A percentile compares a stretch with the other conserved stretches of the same genome.
Evolutionary conservation across 1,284 basidiomycete species (phyloP).

Genomic region (Rhodotorula sp.): DNA sequence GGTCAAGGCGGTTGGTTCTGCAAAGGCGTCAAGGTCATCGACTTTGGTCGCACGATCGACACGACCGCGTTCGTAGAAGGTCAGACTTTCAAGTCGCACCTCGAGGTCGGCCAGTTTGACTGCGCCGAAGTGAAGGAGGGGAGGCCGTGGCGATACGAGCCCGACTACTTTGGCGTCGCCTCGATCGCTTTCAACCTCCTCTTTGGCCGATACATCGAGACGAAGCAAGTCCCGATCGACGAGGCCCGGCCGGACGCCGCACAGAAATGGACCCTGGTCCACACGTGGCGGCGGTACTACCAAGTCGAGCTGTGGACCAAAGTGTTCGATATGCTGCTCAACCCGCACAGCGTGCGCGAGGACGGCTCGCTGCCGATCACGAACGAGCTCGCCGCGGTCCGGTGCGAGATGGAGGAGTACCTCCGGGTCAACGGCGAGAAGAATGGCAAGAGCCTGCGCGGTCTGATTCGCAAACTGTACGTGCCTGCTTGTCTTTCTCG

Average conservation of each 20-base stretch:
- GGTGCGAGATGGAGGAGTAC: conserved; percentile 83
- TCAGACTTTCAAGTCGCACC: conserved; percentile 82
- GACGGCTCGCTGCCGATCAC: conserved; percentile 67
- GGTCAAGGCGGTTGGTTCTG: conserved; percentile 78
- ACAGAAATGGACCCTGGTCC: conserved; percentile 42
- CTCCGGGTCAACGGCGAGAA: conserved; percentile 64
- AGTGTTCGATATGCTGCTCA: conserved; percentile 83
- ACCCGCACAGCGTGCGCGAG: conserved; percentile 61
- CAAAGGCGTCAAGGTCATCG: conserved; percentile 90
- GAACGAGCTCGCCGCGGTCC: conserved; percentile 62
- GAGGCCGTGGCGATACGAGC: conserved; percentile 84
- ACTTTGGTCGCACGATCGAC: conserved; percentile 94
- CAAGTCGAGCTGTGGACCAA: conserved; percentile 80
- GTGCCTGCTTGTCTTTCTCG: not conserved
- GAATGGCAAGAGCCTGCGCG: conserved; percentile 80
- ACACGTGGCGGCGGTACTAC: conserved; percentile 85
- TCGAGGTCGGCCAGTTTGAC: conserved; percentile 81
- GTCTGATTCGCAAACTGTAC: conserved; percentile 70
- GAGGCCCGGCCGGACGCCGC: not conserved
- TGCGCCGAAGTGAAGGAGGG: conserved; percentile 84
- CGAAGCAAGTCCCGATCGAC: conserved; percentile 38
- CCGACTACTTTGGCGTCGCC: conserved; percentile 93
- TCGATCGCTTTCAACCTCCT: conserved; percentile 92
- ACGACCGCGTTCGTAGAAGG: conserved; percentile 69
- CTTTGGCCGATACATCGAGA: conserved; percentile 91